phyloP scores from a whole-genome alignment of 441 rosid genomes.

The Erodium chrysanthum region DNA sequence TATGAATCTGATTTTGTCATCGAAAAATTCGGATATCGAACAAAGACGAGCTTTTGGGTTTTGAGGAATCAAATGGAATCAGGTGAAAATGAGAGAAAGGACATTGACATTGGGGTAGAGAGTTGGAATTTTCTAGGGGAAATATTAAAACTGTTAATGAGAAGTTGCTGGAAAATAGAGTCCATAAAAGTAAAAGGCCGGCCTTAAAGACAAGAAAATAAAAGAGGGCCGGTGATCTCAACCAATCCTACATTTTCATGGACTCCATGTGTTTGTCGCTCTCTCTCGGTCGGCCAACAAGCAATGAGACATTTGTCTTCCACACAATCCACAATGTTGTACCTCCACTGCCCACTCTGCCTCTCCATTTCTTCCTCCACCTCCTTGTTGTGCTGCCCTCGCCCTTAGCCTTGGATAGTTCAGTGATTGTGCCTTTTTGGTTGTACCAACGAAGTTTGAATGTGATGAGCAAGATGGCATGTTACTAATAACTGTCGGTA shows the following conservation, averaged over 20 bases:
- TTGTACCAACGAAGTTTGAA: no score
- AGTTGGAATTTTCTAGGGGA: neutral
- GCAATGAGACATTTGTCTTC: conserved; percentile 36
- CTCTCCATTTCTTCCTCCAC: no score
- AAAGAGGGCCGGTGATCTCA: conserved; percentile 19
- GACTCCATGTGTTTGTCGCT: conserved; percentile 27
- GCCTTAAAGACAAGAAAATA: conserved; percentile 18
- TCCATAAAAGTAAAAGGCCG: conserved; percentile 11
- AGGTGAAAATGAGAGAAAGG: conserved; percentile 15
- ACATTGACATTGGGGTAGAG: neutral
- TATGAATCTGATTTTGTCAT: no score
- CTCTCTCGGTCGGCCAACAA: conserved; percentile 45
- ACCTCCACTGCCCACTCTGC: no score
- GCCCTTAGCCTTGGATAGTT: no score
- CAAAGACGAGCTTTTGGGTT: neutral
- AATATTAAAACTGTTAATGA: neutral
- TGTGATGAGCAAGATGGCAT: no score
- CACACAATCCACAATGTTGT: no score
- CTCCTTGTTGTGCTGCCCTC: no score
- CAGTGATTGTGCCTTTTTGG: no score
- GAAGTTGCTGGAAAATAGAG: neutral
- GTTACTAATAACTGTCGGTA: no score
- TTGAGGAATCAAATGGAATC: conserved; percentile 11
- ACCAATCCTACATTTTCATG: conserved; percentile 18
- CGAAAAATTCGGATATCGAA: no score